Conservation (phyloP, 306 rosid species). For the Senna siamea region DNA sequence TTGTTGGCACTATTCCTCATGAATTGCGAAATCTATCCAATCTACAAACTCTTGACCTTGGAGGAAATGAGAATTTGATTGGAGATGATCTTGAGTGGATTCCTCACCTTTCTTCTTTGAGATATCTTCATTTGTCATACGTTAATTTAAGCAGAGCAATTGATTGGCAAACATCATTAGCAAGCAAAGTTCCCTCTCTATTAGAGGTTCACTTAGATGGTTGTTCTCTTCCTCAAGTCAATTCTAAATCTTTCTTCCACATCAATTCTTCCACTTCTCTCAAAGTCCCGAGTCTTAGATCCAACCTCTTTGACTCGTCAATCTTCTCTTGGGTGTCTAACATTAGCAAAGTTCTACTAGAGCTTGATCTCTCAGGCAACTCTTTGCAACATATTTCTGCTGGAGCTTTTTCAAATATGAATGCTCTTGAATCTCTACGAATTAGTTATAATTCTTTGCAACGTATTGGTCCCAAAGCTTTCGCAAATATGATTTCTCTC, state of each 20-base stretch:
- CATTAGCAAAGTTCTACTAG: conserved; percentile 10
- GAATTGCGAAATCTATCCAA: conserved; percentile 30
- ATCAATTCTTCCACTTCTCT: conserved; percentile 27
- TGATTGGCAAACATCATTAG: conserved; percentile 28
- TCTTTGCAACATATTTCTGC: too few species aligned
- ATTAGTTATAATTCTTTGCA: too few species aligned
- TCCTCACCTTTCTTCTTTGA: conserved; percentile 37
- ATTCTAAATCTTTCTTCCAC: not conserved
- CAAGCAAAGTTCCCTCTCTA: conserved; percentile 16
- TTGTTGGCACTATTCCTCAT: conserved; percentile 15
- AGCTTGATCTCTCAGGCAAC: not conserved
- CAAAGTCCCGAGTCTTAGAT: not conserved
- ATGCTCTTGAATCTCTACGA: too few species aligned
- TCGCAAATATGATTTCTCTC: too few species aligned
- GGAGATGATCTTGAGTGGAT: conserved; percentile 37
- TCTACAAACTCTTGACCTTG: not conserved
- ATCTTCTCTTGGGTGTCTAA: conserved; percentile 31
- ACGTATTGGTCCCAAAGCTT: too few species aligned
- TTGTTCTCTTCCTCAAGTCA: conserved; percentile 17
- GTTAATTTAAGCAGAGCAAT: not conserved
- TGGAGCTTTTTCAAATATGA: too few species aligned
- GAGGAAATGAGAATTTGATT: not conserved
- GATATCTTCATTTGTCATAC: not conserved
- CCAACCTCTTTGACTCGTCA: not conserved
- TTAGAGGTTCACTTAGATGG: accelerated